phyloP scores from a whole-genome alignment of 2,329 filamentous ascomycete genomes.

The Botryotinia calthae region DNA sequence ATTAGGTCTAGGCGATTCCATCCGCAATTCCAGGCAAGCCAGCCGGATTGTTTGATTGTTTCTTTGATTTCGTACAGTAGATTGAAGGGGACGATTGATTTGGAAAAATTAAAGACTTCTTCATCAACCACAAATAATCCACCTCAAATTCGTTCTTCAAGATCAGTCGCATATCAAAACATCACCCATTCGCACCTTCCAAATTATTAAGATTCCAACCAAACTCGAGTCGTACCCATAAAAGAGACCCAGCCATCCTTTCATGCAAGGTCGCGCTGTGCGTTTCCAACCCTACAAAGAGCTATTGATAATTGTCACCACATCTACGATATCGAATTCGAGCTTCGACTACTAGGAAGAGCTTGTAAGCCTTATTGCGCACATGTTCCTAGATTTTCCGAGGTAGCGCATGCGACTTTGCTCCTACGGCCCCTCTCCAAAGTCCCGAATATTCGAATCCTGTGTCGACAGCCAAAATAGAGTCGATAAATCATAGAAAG shows the following conservation, averaged over 20 bases:
- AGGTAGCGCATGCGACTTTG: conserved; percentile 37
- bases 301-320: conserved; percentile 20
- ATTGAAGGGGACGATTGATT: not conserved
- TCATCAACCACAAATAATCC: conserved; percentile 5
- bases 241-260: conserved; percentile 28
- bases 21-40: conserved; percentile 10
- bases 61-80: conserved; percentile 19
- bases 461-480: conserved; percentile 38
- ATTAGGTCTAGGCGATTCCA: not conserved
- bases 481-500: conserved; percentile 35
- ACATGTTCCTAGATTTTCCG: conserved; percentile 31
- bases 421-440: conserved; percentile 27
- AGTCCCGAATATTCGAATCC: conserved; percentile 16
- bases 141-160: not conserved
- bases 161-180: conserved; percentile 7
- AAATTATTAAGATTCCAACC: conserved; percentile 9
- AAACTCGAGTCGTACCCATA: conserved; percentile 20
- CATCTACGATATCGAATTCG: conserved; percentile 4
- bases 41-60: conserved; percentile 17
- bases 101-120: not conserved
- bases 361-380: conserved; percentile 30
- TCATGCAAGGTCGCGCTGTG: conserved; percentile 36
- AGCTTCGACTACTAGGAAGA: conserved; percentile 5
- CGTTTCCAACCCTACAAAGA: conserved; percentile 30
- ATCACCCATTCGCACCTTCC: not conserved